Base-by-base conservation (phyloP, 1,284 basidiomycete species). In the Cutaneotrichosporon sp. region DNA sequence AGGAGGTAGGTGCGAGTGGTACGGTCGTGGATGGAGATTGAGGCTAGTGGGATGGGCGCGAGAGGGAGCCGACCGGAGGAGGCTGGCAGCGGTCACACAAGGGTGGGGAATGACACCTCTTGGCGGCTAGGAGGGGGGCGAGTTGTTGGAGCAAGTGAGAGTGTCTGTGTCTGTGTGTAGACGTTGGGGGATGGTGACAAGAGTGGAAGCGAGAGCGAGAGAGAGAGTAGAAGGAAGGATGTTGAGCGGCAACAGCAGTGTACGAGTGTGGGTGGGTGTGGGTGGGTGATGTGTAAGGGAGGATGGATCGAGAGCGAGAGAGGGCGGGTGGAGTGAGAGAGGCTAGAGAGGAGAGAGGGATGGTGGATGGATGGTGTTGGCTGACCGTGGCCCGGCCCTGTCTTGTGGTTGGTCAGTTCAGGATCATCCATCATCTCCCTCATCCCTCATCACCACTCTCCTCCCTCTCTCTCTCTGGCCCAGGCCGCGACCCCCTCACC, bases 201-300 rank as follows among this genome's bases (percentile, higher is more conserved):
- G 45, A 25, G 24, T 22, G 22, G 22, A 46, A 16, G 18, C 5
- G 45, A 22, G 22, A 14, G 24, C n/a, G n/a, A n/a, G n/a, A n/a
- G n/a, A n/a, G n/a, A n/a, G n/a, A n/a, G n/a, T n/a, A 13, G 22
- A 22, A 25, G 22, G 16, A 25, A 46, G 14, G 45, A 14, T 11
- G 22, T n/a, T n/a, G n/a, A n/a, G n/a, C n/a, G n/a, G n/a, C n/a
- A n/a, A n/a, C n/a, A n/a, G n/a, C n/a, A n/a, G n/a, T n/a, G n/a
- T n/a, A n/a, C n/a, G n/a, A n/a, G n/a, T n/a, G n/a, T n/a, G n/a
- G n/a, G n/a, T n/a, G n/a, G n/a, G n/a, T n/a, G n/a, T n/a, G 18
- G 45, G 11, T 46, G 45, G 22, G 45, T 25, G 45, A 46, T 46
- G 45, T 46, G 45, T 46, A 46, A 46, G 45, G 45, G 45, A 25